A percentile compares a stretch with the other conserved stretches of the same genome.
These are phyloP conservation scores for Fennellomyces sp. DNA, from an alignment of 371 early-diverging fungal species.

Conservation along the genomic window DNA sequence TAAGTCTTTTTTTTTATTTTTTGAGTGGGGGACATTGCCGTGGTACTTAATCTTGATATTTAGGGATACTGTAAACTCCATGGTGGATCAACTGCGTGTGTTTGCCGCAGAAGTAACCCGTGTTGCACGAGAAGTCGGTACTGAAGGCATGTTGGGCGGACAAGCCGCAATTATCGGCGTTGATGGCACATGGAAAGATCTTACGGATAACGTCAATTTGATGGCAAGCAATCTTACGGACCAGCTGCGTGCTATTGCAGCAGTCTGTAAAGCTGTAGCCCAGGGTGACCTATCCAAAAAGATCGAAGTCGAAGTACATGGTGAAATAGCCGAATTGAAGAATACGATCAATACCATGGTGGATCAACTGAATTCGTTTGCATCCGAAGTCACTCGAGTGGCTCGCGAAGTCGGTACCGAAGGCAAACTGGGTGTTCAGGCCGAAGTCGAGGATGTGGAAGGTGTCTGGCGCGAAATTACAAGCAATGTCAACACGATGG, in stretches of 20 bases:
- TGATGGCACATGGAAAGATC: conserved; percentile 11
- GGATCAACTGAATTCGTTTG: conserved; percentile 37
- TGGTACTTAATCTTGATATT: too few relatives aligned
- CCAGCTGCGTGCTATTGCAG: conserved; percentile 53
- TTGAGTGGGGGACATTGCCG: neutral
- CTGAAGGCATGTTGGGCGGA: conserved; percentile 29
- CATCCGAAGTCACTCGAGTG: conserved; percentile 37
- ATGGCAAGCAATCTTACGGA: conserved; percentile 56
- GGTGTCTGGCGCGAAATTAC: conserved; percentile 51
- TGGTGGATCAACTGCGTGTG: conserved; percentile 45
- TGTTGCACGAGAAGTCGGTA: conserved; percentile 35
- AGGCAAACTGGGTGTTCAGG: conserved; percentile 37
- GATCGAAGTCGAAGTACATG: conserved; percentile 24
- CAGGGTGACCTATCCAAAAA: conserved; percentile 43
- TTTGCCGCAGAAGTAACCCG: conserved; percentile 44
- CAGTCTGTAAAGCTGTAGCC: conserved; percentile 52
- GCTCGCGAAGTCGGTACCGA: conserved; percentile 48
- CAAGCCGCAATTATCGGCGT: conserved; percentile 39
- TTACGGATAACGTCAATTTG: conserved; percentile 14
- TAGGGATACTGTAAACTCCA: conserved; percentile 19
- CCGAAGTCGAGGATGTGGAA: conserved; percentile 37
- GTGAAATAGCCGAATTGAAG: conserved; percentile 37
- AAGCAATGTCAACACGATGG: conserved; percentile 46
- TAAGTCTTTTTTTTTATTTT: neutral
- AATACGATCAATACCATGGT: conserved; percentile 42